Conservation (phyloP, 2,329 filamentous ascomycete genomes). For the Claviceps fusiformis region DNA sequence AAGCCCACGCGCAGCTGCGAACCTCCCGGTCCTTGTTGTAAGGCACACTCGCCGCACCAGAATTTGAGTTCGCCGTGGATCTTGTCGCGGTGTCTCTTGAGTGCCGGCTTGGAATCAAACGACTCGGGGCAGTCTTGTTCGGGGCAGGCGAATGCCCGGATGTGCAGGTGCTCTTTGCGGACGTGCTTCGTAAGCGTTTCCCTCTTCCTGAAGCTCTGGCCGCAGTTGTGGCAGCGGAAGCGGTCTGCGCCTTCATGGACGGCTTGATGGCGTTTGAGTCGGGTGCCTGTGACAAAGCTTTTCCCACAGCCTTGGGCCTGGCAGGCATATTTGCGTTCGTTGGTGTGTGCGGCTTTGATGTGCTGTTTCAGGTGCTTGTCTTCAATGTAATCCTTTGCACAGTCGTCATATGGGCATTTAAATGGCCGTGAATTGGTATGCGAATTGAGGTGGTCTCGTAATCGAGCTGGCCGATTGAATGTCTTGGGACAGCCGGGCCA, state of each 20-base stretch:
- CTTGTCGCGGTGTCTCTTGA: constrained; percentile 58
- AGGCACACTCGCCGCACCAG: constrained; percentile 63
- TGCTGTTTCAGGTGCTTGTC: constrained; percentile 80
- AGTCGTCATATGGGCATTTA: constrained; percentile 54
- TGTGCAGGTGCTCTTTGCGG: constrained; percentile 57
- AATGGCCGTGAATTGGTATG: constrained; percentile 79
- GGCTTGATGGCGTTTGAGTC: constrained; percentile 63
- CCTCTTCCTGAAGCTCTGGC: constrained; percentile 73
- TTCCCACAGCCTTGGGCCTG: constrained; percentile 61
- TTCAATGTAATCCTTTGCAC: constrained; percentile 74
- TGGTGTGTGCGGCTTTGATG: constrained; percentile 65
- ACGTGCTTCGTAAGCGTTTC: constrained; percentile 77
- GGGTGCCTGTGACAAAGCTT: constrained; percentile 66
- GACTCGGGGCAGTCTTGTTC: constrained; percentile 47
- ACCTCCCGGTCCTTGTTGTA: constrained; percentile 22
- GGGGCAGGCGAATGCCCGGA: constrained; percentile 59
- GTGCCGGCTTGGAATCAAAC: constrained; percentile 59
- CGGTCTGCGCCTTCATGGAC: constrained; percentile 62
- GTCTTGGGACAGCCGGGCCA: constrained; percentile 63
- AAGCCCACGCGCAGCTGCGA: constrained; percentile 43
- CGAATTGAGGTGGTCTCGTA: constrained; percentile 67
- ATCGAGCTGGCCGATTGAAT: constrained; percentile 74
- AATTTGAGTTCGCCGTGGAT: constrained; percentile 58
- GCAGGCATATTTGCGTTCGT: constrained; percentile 58
- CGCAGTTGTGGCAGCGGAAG: constrained; percentile 62